Evolutionary conservation across 306 rosid species (phyloP), one percentile per base, ranked within the genome.

Genomic region (Vicia sativa): DNA sequence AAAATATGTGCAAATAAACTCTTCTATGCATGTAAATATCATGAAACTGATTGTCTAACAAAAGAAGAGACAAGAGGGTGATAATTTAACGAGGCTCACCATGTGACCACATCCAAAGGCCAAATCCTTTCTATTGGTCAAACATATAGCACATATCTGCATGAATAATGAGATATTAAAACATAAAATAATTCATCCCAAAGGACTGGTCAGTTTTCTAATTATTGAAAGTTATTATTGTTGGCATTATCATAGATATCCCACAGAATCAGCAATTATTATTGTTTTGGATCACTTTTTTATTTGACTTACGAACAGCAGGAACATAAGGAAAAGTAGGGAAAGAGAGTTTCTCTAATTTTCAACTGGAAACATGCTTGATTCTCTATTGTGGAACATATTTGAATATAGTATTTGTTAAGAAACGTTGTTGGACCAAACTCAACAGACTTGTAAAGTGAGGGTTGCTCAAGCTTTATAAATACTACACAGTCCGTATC

Each of bases 71-170:
- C 11, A 46, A 25, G 41, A 11, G 11, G 41, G 13, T 13, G 13
- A 53, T 63, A 29, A n/a, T 23, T 55, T 37, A 57, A n/a, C 42
- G 74, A 49, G 59, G 65, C 90, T 81, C 76, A 91, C 96, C 97
- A 86, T 77, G 82, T 91, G 97, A 55, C 96, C 96, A 76, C 96
- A 91, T 43, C 79, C 82, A 69, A 91, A 91, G 26, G 97, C 97
- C 79, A 83, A 73, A 76, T 91, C 96, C 78, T 83, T 91, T 25
- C 41, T 70, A 64, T 81, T 82, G 45, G 91, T 87, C 43, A 91
- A 73, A 73, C 97, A 91, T 75, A 91, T 82, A 43, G 96, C 89
- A 65, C 97, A 91, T 31, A 12, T 83, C 97, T 91, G 71, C 80
- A 67, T 18, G 13, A 45, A 73, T 63, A 54, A 71, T 74, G 44